Evolutionary conservation across 2,329 filamentous ascomycete genomes (phyloP).

Genomic region (Fusarium dimerum): DNA sequence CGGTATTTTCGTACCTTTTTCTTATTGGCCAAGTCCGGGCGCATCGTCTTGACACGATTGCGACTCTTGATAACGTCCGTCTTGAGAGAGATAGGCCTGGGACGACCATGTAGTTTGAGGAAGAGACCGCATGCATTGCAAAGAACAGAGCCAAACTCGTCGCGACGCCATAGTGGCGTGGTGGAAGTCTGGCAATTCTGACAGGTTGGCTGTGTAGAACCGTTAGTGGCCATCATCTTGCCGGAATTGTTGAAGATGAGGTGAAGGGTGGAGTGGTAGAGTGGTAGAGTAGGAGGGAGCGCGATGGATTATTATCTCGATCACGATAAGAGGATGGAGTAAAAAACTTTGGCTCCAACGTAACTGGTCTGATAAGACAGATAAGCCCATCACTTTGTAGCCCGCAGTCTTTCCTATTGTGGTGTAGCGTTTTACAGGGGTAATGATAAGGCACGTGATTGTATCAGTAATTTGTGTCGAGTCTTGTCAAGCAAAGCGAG

Average conservation of each 20-base stretch:
- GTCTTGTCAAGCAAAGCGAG: too few species aligned
- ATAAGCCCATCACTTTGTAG: slow-evolving; percentile 27
- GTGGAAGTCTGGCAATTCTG: slow-evolving; percentile 96
- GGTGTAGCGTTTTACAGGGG: slow-evolving; percentile 22
- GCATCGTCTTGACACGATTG: slow-evolving; percentile 90
- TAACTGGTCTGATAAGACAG: slow-evolving; percentile 39
- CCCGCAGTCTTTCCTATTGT: slow-evolving; percentile 16
- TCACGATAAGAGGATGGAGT: slow-evolving; percentile 42
- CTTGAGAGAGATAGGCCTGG: slow-evolving; percentile 93
- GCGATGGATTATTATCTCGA: slow-evolving; percentile 37
- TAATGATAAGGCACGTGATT: slow-evolving; percentile 35
- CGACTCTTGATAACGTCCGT: slow-evolving; percentile 99
- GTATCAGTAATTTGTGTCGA: slow-evolving; percentile 10
- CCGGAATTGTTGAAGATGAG: slow-evolving; percentile 38
- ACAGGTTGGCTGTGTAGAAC: slow-evolving; percentile 83
- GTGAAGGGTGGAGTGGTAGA: slow-evolving; percentile 28
- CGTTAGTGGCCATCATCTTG: slow-evolving; percentile 56
- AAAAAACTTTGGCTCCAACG: slow-evolving; percentile 35
- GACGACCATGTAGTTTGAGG: slow-evolving; percentile 91
- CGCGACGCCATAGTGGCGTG: slow-evolving; percentile 94
- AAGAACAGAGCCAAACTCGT: slow-evolving; percentile 91
- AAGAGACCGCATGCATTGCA: slow-evolving; percentile 99
- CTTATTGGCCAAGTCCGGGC: slow-evolving; percentile 75
- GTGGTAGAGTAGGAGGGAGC: slow-evolving; percentile 30
- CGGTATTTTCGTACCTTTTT: slow-evolving; percentile 66